Percentiles rank a stretch among this genome's conserved stretches.
phyloP scores from a whole-genome alignment of 2,329 filamentous ascomycete genomes.

The Aspergillus spinulosporus region DNA sequence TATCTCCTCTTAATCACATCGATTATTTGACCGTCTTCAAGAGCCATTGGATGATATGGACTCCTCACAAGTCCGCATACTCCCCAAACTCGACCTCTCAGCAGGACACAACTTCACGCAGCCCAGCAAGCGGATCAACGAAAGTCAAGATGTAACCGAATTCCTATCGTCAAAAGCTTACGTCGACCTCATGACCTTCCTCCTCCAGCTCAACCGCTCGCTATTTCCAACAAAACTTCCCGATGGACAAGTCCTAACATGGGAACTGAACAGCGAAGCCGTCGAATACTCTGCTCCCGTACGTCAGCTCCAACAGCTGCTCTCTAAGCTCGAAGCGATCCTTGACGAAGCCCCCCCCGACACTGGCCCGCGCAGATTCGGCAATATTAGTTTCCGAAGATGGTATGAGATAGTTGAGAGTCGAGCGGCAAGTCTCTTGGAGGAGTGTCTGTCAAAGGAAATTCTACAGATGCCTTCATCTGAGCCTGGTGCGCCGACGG shows the following conservation, averaged over 20 bases:
- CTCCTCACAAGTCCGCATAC: slow-evolving; percentile 35
- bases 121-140: slow-evolving; percentile 80
- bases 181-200: slow-evolving; percentile 79
- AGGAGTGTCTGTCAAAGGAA: slow-evolving; percentile 55
- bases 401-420: slow-evolving; percentile 74
- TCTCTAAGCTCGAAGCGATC: slow-evolving; percentile 64
- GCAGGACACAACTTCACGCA: slow-evolving; percentile 60
- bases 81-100: slow-evolving; percentile 50
- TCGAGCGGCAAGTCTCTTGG: slow-evolving; percentile 57
- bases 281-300: slow-evolving; percentile 59
- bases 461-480: slow-evolving; percentile 42
- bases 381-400: slow-evolving; percentile 83
- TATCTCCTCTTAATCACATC: background rate
- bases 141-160: slow-evolving; percentile 73
- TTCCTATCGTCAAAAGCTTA: slow-evolving; percentile 84
- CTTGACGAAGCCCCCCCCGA: slow-evolving; percentile 81
- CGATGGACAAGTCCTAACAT: slow-evolving; percentile 49
- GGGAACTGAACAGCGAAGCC: slow-evolving; percentile 46
- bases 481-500: slow-evolving; percentile 43
- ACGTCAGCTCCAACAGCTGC: slow-evolving; percentile 63
- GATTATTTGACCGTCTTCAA: no score
- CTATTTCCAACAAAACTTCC: slow-evolving; percentile 68
- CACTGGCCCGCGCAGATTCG: slow-evolving; percentile 82
- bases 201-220: slow-evolving; percentile 85
- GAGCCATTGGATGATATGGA: slow-evolving; percentile 25